Evolutionary conservation across 768 basidiomycete genomes (phyloP).

Genomic region (Tricholoma matsutake): DNA sequence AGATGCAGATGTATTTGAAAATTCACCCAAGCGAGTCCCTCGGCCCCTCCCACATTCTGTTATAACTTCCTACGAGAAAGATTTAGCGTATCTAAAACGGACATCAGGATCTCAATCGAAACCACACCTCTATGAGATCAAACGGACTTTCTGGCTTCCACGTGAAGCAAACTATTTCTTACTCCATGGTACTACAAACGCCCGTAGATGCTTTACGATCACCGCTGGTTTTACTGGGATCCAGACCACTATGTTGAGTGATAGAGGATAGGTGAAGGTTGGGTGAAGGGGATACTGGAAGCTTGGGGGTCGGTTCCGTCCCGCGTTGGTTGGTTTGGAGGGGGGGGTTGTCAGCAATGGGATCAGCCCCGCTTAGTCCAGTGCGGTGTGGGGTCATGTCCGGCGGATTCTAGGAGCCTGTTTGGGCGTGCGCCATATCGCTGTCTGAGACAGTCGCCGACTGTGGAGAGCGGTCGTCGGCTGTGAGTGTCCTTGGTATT

Average conservation of each 20-base stretch:
- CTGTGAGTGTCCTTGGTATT: no score
- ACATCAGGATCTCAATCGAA: neutral
- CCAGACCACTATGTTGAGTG: neutral
- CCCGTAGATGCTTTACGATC: neutral
- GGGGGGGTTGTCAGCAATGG: no score
- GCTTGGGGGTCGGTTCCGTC: no score
- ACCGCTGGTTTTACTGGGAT: neutral
- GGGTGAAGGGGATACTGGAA: no score
- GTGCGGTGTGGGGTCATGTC: no score
- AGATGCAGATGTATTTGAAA: constrained; percentile 30
- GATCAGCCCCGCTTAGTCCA: no score
- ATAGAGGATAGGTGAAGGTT: no score
- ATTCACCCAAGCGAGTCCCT: constrained; percentile 8
- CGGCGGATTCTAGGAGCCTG: no score
- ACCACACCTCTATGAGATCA: neutral
- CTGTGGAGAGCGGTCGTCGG: no score
- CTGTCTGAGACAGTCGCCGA: no score
- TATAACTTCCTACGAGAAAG: neutral
- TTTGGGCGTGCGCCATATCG: no score
- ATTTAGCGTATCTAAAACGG: neutral
- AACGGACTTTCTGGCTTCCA: neutral
- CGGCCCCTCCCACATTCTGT: neutral
- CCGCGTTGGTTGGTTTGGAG: no score
- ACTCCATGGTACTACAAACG: neutral
- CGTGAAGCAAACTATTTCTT: neutral